phyloP scores from a whole-genome alignment of 192 early-diverging fungal genomes.

The Umbelopsis vinacea region DNA sequence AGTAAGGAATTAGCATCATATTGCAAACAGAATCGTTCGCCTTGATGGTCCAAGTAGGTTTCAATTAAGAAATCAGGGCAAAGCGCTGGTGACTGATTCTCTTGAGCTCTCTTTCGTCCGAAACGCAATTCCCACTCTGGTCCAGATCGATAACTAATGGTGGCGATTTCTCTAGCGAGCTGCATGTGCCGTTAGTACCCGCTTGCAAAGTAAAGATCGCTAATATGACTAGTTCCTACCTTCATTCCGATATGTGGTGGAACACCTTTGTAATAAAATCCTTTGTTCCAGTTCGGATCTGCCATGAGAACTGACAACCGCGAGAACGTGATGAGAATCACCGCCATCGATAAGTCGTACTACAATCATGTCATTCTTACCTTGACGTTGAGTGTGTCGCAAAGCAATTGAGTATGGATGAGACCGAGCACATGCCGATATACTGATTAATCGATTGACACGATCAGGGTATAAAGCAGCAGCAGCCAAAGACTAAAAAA shows the following conservation, averaged over 20 bases:
- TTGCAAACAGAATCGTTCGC: slow-evolving; percentile 89
- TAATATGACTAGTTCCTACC: slow-evolving; percentile 25
- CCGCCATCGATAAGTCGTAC: too few relatives aligned
- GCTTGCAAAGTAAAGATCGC: not conserved
- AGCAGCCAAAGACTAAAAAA: slow-evolving; percentile 69
- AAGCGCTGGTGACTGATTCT: slow-evolving; percentile 74
- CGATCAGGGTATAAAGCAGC: slow-evolving; percentile 85
- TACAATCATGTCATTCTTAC: slow-evolving; percentile 34
- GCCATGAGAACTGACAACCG: slow-evolving; percentile 74
- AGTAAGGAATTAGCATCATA: slow-evolving; percentile 95
- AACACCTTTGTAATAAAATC: slow-evolving; percentile 88
- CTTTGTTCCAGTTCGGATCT: slow-evolving; percentile 95
- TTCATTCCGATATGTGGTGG: slow-evolving; percentile 96
- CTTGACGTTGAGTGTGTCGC: slow-evolving; percentile 91
- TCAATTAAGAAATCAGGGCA: slow-evolving; percentile 96
- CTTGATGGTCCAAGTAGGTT: slow-evolving; percentile 96
- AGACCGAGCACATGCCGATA: slow-evolving; percentile 91
- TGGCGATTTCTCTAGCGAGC: slow-evolving; percentile 91
- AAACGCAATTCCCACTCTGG: slow-evolving; percentile 98
- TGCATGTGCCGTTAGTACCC: not conserved
- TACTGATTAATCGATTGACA: slow-evolving; percentile 77
- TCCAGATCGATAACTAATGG: slow-evolving; percentile 92
- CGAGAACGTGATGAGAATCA: too few relatives aligned
- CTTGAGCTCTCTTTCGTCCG: slow-evolving; percentile 79
- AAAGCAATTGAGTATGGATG: slow-evolving; percentile 97